Base-by-base conservation (phyloP, 1,284 basidiomycete species). In the Anthracocystis panici-leucophaei region DNA sequence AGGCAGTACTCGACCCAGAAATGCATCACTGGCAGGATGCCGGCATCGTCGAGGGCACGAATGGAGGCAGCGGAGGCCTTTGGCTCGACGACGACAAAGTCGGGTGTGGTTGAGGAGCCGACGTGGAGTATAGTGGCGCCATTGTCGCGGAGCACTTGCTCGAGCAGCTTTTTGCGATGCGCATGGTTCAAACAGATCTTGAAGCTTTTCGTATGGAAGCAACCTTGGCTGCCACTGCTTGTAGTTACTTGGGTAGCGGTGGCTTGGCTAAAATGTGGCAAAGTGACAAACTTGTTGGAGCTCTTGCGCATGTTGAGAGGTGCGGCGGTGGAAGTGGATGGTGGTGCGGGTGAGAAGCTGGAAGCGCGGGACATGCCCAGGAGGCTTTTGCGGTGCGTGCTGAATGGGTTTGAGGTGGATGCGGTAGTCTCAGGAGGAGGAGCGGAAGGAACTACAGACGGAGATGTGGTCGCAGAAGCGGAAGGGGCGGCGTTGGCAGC, bases 1-100 rank as follows among this genome's bases (percentile, higher is more conserved):
- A 79, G 64, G 54, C 78, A 79, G 55, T 65, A 74, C 50, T 79
- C 79, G 68, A 81, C 58, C 78, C 79, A 81, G 70, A 75, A 74
- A 55, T 81, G 79, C 21, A 72, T 71, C 29, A 77, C 79, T 10
- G 66, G 62, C n/a, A 41, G n/a, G 10, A 23, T 45, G 5, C 31
- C 41, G 38, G 62, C 63, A 29, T 66, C 48, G 25, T 35, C 18
- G 12, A 52, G 10, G 7, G 57, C 60, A 14, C 58, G 18, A 23
- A 68, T 40, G 38, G 55, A 18, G 54, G 41, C 23, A 16, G 49
- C 52, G 40, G 57, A 46, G 7, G 66, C 23, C 25, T 62, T 65
- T 6, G 63, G 59, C 8, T 70, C 57, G 50, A 75, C 65, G 3
- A 80, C 57, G 25, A 58, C 50, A 45, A 56, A 80, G 20, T 71